Evolutionary conservation across 2,329 filamentous ascomycete genomes (phyloP), one percentile per base, ranked within the genome.

Genomic region (Didymella sp.): DNA sequence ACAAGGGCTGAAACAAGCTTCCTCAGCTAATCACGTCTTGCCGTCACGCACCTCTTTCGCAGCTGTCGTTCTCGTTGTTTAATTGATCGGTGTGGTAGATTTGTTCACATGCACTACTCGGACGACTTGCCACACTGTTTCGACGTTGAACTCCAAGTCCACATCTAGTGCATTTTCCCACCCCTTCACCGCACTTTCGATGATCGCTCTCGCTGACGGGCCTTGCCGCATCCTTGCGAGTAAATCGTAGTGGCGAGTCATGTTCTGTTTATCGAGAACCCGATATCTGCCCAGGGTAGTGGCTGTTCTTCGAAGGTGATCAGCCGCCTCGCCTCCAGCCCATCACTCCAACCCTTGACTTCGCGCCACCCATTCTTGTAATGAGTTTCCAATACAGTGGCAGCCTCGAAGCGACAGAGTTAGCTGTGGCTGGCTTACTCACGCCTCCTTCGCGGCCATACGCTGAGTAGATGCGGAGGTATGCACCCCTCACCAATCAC

Each of bases 61-160:
- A n/a, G 25, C 11, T 17, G 19, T 42, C 13, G 21, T 48, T 38
- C 44, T 52, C 22, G 41, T 41, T 41, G 33, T 49, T 38, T 52
- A 31, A 22, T 40, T 35, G 43, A 58, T 53, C 50, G 55, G 55
- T 58, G 49, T 58, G 49, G 55, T 41, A 45, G 35, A 33, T 43
- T 37, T 46, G 48, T 38, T 58, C 55, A 58, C 55, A 58, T 53
- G 55, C 49, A 28, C 31, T 21, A 11, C 25, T 51, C 38, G 45
- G 49, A 35, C 44, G 19, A 58, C 22, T 43, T 53, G 44, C 49
- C 55, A 49, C 55, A 52, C 48, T 43, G 47, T 52, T 47, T 49
- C 27, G 35, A 42, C 24, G 22, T 51, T 22, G 5, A 43, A 19
- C 25, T 44, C 21, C 30, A 40, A 28, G 15, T 30, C 19, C n/a